Evolutionary conservation across 2,329 filamentous ascomycete genomes (phyloP).

Genomic region (Alternaria conjuncta): DNA sequence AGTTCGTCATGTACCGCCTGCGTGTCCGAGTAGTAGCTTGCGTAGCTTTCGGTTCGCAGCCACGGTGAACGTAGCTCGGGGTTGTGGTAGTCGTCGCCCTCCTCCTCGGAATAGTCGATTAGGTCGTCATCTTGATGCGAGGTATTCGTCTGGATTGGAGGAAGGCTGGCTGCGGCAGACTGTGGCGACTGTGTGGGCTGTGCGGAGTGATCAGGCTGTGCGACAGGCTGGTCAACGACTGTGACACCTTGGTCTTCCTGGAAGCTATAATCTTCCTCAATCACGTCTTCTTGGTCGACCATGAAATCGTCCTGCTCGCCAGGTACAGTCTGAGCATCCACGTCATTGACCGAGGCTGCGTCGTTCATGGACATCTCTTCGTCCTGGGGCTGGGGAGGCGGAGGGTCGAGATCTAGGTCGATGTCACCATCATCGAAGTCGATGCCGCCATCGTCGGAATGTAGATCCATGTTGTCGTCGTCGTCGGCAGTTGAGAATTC

Average conservation of each 20-base stretch:
- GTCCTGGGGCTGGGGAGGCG: constrained; percentile 24
- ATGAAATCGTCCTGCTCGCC: constrained; percentile 46
- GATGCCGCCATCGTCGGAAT: constrained; percentile 52
- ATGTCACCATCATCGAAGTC: constrained; percentile 63
- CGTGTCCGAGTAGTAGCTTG: background rate
- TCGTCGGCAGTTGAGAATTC: constrained; percentile 50
- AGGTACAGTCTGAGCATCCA: constrained; percentile 20
- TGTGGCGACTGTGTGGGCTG: constrained; percentile 1
- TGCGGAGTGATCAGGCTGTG: background rate
- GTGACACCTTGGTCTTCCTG: constrained; percentile 15
- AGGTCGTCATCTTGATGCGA: constrained; percentile 34
- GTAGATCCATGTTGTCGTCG: constrained; percentile 59
- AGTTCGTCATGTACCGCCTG: background rate
- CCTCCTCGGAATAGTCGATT: constrained; percentile 46
- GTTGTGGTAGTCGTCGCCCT: constrained; percentile 25
- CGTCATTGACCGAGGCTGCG: constrained; percentile 36
- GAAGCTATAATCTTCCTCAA: constrained; percentile 34
- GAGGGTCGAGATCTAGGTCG: constrained; percentile 60
- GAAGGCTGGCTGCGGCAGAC: background rate
- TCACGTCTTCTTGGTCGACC: constrained; percentile 44
- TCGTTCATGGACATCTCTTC: constrained; percentile 67
- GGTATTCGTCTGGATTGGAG: background rate
- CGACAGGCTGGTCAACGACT: constrained; percentile 9
- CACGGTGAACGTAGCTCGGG: constrained; percentile 2
- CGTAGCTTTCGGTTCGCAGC: background rate